Evolutionary conservation across 176 grass and related monocot genomes (phyloP).

Genomic region (Tillandsia leiboldiana): DNA sequence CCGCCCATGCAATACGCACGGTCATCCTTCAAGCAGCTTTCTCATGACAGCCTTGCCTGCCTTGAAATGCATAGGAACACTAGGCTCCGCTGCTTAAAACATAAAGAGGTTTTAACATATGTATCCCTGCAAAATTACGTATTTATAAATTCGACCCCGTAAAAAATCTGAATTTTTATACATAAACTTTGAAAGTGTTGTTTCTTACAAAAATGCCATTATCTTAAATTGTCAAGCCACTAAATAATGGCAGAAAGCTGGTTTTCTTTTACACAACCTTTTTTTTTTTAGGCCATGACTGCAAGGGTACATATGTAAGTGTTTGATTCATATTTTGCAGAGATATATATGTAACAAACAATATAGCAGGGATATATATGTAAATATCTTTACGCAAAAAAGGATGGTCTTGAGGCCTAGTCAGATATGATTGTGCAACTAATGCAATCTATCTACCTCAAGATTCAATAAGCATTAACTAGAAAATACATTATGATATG

Average conservation of each 20-base stretch:
- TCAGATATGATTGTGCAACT: not conserved
- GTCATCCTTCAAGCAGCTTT: conserved; percentile 19
- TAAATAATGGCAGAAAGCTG: too few relatives aligned
- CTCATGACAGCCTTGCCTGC: conserved; percentile 20
- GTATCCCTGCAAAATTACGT: too few relatives aligned
- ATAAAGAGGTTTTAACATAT: not conserved
- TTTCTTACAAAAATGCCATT: too few relatives aligned
- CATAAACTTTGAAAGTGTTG: too few relatives aligned
- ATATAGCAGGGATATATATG: not conserved
- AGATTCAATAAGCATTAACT: not conserved
- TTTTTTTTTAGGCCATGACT: too few relatives aligned
- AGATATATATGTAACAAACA: too few relatives aligned
- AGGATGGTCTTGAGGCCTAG: conserved; percentile 11
- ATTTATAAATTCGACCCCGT: not conserved
- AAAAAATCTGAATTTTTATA: not conserved
- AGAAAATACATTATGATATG: conserved; percentile 9
- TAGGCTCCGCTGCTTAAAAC: conserved; percentile 7
- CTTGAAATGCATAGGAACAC: conserved; percentile 25
- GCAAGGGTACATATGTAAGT: too few relatives aligned
- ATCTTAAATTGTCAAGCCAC: too few relatives aligned
- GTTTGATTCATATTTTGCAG: too few relatives aligned
- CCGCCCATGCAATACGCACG: conserved; percentile 24
- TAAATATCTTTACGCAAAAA: not conserved
- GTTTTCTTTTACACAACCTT: too few relatives aligned
- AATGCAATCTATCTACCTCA: conserved; percentile 10